Base-by-base conservation (phyloP, 345 rosid species). In the Corchorus capsularis region DNA sequence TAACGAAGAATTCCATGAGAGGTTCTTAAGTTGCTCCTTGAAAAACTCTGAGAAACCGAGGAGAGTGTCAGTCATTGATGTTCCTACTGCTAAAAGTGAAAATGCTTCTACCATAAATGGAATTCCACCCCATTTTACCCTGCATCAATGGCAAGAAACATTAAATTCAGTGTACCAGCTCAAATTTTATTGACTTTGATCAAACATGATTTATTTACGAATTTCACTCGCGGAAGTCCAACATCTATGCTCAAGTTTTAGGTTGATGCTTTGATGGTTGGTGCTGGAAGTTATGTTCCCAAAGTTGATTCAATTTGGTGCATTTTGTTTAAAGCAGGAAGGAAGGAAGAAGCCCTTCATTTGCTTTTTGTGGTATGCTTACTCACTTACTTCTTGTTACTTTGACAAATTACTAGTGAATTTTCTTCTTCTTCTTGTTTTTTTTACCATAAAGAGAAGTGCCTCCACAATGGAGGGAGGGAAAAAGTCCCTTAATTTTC, bases 41-140 rank as follows among this genome's bases (percentile, higher is more conserved):
- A 88, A 87, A 85, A 90, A 90, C 83, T 88, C 91, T 11, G 85
- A 88, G 79, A 90, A 89, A 54, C 84, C 87, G 2, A 90, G 78
- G 7, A 88, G 92, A 19, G 87, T 87, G 60, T 92, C 92, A 16
- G 83, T 75, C 13, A 87, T 63, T 8, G 94, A 88, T 16, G 92
- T 88, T 72, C 89, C 94, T 37, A 88, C 75, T 13, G 94, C 94
- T 6, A 88, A 81, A 64, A 87, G 86, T 62, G 94, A 90, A 78
- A 90, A 88, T 41, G 90, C 85, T 79, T 87, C 88, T 39, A 90
- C 86, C 91, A 90, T 82, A 41, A 79, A 78, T 4, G 92, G 74
- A 63, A 88, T 68, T 32, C 94, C 92, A 7, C 80, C 62, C 94
- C 92, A 84, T 79, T 66, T 79, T 75, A 79, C 87, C 49, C 92